A percentile compares a stretch with the other conserved stretches of the same genome.
Evolutionary conservation across 495 filamentous ascomycete genomes (phyloP).

Genomic region (Glarea lozoyensis): DNA sequence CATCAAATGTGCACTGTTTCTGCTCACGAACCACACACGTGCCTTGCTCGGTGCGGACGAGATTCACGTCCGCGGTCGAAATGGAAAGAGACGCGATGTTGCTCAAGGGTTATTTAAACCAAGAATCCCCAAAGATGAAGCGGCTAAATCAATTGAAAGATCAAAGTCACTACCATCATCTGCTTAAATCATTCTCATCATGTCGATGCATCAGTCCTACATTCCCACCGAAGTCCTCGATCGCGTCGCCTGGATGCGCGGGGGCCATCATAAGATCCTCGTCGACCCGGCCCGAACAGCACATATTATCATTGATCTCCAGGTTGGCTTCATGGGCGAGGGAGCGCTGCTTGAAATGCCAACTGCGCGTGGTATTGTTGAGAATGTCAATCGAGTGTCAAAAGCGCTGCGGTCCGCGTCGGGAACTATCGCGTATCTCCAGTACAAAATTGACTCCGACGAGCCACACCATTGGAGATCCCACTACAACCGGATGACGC

Average conservation of each 20-base stretch:
- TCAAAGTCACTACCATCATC: too few relatives aligned
- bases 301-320: neutral
- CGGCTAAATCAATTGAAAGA: neutral
- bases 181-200: too few relatives aligned
- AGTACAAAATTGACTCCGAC: neutral
- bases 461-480: neutral
- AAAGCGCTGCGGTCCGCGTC: neutral
- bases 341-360: neutral
- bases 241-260: constrained; percentile 2
- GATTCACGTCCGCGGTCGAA: constrained; percentile 1
- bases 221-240: constrained; percentile 1
- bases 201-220: constrained; percentile 1
- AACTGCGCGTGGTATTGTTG: neutral
- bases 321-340: constrained; percentile 3
- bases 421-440: neutral
- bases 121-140: constrained; percentile 1
- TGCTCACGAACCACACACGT: neutral
- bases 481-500: neutral
- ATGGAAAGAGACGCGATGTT: neutral
- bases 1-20: neutral
- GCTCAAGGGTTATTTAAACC: constrained; percentile 3
- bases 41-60: constrained; percentile 1
- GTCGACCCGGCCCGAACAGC: constrained; percentile 1
- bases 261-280: constrained; percentile 1
- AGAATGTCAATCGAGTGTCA: neutral